phyloP scores from a whole-genome alignment of 2,329 filamentous ascomycete species.

The Xylariaceae sp. region DNA sequence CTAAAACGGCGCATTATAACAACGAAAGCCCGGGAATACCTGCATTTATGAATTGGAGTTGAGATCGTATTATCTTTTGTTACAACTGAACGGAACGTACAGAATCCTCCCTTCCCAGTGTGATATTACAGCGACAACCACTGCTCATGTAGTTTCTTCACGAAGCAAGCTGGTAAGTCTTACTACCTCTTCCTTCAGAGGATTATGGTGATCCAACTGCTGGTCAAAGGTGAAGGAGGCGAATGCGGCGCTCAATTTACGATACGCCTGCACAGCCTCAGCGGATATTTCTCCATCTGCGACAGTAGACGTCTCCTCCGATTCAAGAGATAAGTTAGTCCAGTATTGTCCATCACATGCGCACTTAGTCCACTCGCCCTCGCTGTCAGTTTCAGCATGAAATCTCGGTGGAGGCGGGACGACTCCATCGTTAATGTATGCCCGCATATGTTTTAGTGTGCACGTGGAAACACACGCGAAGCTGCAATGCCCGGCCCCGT shows the following conservation, averaged over 20 bases:
- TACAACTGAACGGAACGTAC: too few species aligned
- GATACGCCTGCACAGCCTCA: conserved; percentile 9
- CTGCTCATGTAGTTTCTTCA: not conserved
- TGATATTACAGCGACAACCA: too few species aligned
- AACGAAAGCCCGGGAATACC: too few species aligned
- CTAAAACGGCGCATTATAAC: too few species aligned
- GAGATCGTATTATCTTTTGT: too few species aligned
- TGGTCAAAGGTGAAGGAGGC: conserved; percentile 9
- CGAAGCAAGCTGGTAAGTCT: conserved; percentile 3
- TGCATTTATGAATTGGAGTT: too few species aligned
- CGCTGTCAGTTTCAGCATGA: conserved; percentile 17
- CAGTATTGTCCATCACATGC: conserved; percentile 28
- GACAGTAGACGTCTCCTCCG: too few species aligned
- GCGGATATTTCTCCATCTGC: not conserved
- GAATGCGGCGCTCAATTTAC: conserved; percentile 13
- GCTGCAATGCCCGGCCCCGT: conserved; percentile 35
- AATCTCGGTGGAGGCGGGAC: conserved; percentile 29
- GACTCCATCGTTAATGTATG: conserved; percentile 34
- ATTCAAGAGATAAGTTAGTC: conserved; percentile 6
- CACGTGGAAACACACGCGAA: conserved; percentile 34
- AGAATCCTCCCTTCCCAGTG: too few species aligned
- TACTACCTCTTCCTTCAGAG: conserved; percentile 13
- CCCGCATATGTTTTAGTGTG: conserved; percentile 32
- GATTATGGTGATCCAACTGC: conserved; percentile 14
- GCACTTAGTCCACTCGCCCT: conserved; percentile 26